These are phyloP conservation scores for Pythium sp. DNA, from an alignment of 352 stramenopile genomes.

Conservation along the genomic window DNA sequence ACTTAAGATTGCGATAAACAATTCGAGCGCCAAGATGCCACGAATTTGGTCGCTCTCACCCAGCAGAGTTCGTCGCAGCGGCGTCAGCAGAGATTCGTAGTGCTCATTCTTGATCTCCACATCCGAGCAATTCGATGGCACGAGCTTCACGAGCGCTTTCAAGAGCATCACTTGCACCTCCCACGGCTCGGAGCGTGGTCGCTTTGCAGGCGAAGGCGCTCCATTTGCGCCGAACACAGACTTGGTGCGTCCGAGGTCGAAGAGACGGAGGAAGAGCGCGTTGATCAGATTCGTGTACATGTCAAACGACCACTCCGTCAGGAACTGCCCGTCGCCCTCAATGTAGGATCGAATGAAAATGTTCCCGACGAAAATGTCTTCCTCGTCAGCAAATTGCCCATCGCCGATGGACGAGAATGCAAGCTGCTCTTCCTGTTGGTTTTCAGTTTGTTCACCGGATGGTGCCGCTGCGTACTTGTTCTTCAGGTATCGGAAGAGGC, in stretches of 20 bases:
- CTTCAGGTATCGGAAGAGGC: conserved; percentile 64
- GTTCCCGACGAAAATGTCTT: conserved; percentile 76
- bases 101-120: conserved; percentile 55
- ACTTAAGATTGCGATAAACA: conserved; percentile 61
- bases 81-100: conserved; percentile 60
- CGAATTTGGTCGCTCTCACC: conserved; percentile 74
- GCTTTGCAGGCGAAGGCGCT: conserved; percentile 14
- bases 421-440: conserved; percentile 30
- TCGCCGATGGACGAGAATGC: conserved; percentile 13
- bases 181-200: conserved; percentile 46
- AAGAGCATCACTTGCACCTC: conserved; percentile 80
- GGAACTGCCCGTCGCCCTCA: conserved; percentile 72
- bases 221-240: conserved; percentile 38
- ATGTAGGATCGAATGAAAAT: conserved; percentile 84
- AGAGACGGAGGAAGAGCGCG: conserved; percentile 56
- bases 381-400: conserved; percentile 31
- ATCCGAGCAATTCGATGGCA: conserved; percentile 49
- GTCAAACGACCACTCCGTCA: conserved; percentile 67
- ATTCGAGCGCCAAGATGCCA: conserved; percentile 67
- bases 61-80: conserved; percentile 60
- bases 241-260: conserved; percentile 49
- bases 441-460: conserved; percentile 18
- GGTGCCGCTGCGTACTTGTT: conserved; percentile 47
- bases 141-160: conserved; percentile 60
- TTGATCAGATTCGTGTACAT: conserved; percentile 70